Conservation (phyloP, 2,329 filamentous ascomycete genomes). For the Cadophora luteo-olivacea region DNA sequence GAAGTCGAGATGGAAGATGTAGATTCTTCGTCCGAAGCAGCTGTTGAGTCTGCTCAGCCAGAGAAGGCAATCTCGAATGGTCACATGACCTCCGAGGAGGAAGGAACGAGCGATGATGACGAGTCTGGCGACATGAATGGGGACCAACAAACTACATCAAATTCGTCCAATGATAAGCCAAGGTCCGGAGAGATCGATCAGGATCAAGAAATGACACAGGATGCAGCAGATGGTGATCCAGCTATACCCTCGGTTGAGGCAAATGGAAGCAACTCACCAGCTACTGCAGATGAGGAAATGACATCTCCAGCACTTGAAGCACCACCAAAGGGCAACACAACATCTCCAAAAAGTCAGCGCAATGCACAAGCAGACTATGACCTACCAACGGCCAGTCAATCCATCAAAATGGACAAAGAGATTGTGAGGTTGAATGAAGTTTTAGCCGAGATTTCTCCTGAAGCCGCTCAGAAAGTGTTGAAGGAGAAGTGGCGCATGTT, state of each 20-base stretch:
- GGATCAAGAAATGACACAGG: not conserved
- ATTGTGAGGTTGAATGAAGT: constrained; percentile 32
- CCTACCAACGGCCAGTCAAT: not conserved
- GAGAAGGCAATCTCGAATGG: not conserved
- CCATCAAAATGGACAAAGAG: constrained; percentile 32
- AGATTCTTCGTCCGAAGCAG: not conserved
- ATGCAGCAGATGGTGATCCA: not conserved
- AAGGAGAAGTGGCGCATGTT: constrained; percentile 35
- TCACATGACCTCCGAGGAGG: constrained; percentile 4
- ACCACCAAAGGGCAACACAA: not conserved
- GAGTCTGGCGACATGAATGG: not conserved
- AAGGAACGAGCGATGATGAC: not conserved
- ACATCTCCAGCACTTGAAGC: constrained; percentile 3
- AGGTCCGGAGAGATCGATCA: not conserved
- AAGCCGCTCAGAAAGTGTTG: constrained; percentile 36
- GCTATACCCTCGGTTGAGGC: not conserved
- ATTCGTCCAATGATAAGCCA: not conserved
- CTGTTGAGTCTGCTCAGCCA: not conserved
- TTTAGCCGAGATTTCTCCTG: constrained; percentile 32
- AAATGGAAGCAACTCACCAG: constrained; percentile 1
- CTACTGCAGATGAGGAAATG: constrained; percentile 13
- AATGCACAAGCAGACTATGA: not conserved
- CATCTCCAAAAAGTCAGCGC: not conserved
- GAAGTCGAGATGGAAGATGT: constrained; percentile 19
- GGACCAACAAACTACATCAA: not conserved